Evolutionary conservation across 1,139 yeast species (phyloP).

Genomic region (Yamadazyma membranifaciens): DNA sequence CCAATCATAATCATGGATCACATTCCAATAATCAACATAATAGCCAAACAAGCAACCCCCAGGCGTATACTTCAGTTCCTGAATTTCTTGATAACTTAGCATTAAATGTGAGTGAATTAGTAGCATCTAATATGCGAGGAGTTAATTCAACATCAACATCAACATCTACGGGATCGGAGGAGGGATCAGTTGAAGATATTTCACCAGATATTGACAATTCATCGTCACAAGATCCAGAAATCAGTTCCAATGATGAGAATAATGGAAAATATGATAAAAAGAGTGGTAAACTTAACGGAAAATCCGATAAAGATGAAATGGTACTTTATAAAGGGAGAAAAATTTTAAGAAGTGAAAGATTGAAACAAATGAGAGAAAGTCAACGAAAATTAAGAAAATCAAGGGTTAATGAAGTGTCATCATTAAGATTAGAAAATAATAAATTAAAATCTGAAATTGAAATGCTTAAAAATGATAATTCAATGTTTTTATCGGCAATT

Average conservation of each 20-base stretch:
- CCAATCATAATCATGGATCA: no score
- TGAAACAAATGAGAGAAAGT: slow-evolving; percentile 11
- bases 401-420: slow-evolving; percentile 3
- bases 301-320: slow-evolving; percentile 5
- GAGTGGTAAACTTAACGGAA: background rate
- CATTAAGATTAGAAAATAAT: slow-evolving; percentile 5
- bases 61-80: no score
- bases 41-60: no score
- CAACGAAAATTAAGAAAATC: slow-evolving; percentile 7
- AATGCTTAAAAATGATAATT: slow-evolving; percentile 4
- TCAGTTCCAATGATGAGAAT: background rate
- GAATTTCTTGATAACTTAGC: no score
- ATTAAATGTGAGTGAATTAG: no score
- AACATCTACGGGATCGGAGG: no score
- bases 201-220: no score
- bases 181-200: no score
- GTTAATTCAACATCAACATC: no score
- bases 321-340: slow-evolving; percentile 10
- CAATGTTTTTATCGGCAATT: slow-evolving; percentile 5
- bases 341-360: slow-evolving; percentile 7
- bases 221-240: background rate
- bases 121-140: no score
- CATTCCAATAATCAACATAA: no score
- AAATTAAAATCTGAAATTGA: slow-evolving; percentile 4
- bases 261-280: background rate